Evolutionary conservation across 23 red algal genomes (phyloP), one percentile per base, ranked within the genome.

Genomic region (Agarophyton chilense): DNA sequence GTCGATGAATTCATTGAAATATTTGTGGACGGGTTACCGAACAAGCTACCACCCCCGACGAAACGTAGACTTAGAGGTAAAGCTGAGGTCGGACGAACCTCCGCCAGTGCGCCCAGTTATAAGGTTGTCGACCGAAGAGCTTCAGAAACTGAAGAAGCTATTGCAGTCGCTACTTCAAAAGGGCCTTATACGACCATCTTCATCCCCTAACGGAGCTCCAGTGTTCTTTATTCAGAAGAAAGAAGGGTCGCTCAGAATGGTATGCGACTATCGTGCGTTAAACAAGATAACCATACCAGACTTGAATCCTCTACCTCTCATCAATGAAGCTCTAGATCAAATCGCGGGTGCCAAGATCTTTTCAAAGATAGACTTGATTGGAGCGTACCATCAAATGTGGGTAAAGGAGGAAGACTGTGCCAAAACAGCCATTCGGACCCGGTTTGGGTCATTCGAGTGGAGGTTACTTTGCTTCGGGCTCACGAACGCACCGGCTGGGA

Each of bases 341-440:
- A 44, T 73, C 10, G 42, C 49, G 8, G 82, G 82, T 14, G 62
- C 64, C 11, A 57, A 21, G 5, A 29, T 83, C 24, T 83, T 83
- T 32, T 87, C 67, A 11, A 63, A 87, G 67, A 87, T 84, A 19
- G 79, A 83, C 17, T 26, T 83, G 14, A 39, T 63, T 40, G 10
- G 52, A 17, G 79, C 46, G 9, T 62, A 42, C 39, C 0, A 62
- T 24, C 52, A 83, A 10, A 32, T 81, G 49, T 2, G 52, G 19
- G 19, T 83, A 31, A 57, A 2, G 36, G 53, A 65, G 13, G 1
- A 65, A 6, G 79, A 83, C 41, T 35, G 26, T 0, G 54, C 31
- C 42, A 83, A 83, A 28, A 83, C 79, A n/a, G 46, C 79, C 11
- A 83, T 65, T 31, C 24, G 79, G 17, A 83, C 79, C 13, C 53